phyloP scores from a whole-genome alignment of 179 eudicot species.

The Amaranthus tricolor region DNA sequence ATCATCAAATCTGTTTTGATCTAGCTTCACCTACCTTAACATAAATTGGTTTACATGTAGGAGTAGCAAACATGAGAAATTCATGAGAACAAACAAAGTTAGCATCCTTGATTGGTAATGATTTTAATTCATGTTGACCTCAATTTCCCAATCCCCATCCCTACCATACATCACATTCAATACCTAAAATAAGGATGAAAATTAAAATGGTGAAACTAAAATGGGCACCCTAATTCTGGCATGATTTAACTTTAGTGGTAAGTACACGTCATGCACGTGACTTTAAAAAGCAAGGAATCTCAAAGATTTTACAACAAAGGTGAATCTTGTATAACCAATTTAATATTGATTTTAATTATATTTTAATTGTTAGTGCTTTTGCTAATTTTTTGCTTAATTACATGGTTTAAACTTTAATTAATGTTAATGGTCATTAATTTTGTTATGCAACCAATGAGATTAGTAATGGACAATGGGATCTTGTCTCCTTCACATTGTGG shows the following conservation, averaged over 20 bases:
- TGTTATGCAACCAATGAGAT: conserved; percentile 20
- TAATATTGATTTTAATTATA: background rate
- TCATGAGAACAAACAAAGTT: too few species aligned
- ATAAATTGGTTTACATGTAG: too few species aligned
- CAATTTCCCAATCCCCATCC: too few species aligned
- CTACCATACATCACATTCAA: too few species aligned
- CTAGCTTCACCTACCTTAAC: too few species aligned
- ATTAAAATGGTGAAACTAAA: background rate
- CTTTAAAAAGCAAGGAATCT: conserved; percentile 25
- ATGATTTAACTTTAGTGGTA: conserved; percentile 14
- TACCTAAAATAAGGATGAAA: background rate
- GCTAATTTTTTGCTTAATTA: conserved; percentile 16
- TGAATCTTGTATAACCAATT: conserved; percentile 25
- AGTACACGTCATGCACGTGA: conserved; percentile 32
- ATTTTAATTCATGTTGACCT: too few species aligned
- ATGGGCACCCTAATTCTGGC: background rate
- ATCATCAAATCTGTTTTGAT: too few species aligned
- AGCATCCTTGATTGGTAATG: too few species aligned
- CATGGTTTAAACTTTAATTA: conserved; percentile 8
- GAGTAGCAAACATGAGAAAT: too few species aligned
- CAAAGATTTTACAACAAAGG: conserved; percentile 30
- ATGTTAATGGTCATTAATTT: conserved; percentile 20
- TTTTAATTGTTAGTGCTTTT: conserved; percentile 5
- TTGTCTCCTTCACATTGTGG: conserved; percentile 29
- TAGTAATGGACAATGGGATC: conserved; percentile 17